Percentiles rank a stretch among this genome's conserved stretches.
Conservation (phyloP, 768 basidiomycete species). For the Chalciporus piperatus region DNA sequence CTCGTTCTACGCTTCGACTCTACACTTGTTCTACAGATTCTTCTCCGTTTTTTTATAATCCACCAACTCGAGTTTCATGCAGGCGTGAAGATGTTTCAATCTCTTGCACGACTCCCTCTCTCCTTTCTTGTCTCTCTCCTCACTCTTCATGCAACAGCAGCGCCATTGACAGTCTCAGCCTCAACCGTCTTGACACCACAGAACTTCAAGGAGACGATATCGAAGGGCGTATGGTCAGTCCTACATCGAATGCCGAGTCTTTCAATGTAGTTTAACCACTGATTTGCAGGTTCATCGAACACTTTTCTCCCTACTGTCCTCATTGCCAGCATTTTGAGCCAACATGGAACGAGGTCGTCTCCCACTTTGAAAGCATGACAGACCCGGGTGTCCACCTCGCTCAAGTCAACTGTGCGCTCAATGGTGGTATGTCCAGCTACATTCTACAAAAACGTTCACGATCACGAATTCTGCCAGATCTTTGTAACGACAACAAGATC, state of each 20-base stretch:
- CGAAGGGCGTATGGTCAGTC: constrained; percentile 58
- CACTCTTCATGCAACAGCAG: constrained; percentile 30
- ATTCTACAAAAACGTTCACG: no score
- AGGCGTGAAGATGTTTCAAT: constrained; percentile 4
- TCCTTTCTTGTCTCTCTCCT: constrained; percentile 32
- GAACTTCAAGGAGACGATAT: constrained; percentile 52
- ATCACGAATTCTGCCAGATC: constrained; percentile 47
- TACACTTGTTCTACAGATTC: background rate
- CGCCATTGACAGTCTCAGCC: constrained; percentile 34
- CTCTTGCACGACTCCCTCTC: constrained; percentile 11
- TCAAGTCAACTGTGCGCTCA: constrained; percentile 75
- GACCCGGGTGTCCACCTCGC: constrained; percentile 55
- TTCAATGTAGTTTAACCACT: background rate
- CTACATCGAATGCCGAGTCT: background rate
- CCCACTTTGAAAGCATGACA: constrained; percentile 44
- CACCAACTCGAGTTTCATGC: constrained; percentile 4
- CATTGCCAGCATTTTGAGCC: constrained; percentile 82
- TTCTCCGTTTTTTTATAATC: background rate
- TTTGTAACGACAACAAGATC: constrained; percentile 71
- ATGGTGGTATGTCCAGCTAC: constrained; percentile 58
- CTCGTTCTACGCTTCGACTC: no score
- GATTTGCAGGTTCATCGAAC: constrained; percentile 66
- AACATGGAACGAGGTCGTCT: constrained; percentile 73
- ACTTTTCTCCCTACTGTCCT: constrained; percentile 81
- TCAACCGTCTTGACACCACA: constrained; percentile 50